phyloP scores from a whole-genome alignment of 1,284 basidiomycete genomes.

The Gymnopus androsaceus region DNA sequence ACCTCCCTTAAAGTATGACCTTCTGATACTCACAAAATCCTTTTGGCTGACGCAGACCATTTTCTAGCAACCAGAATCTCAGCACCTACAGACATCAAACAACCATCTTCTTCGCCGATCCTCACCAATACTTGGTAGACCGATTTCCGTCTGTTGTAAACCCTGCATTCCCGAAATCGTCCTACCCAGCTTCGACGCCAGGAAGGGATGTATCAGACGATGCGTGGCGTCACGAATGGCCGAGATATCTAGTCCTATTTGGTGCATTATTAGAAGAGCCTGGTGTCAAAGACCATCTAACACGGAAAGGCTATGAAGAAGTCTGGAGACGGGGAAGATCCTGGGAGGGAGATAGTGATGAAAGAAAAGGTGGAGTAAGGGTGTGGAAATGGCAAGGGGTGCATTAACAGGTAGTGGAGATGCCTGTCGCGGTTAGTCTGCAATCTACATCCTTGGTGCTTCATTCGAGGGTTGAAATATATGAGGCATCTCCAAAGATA shows the following conservation, averaged over 20 bases:
- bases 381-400: constrained; percentile 54
- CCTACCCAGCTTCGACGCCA: constrained; percentile 57
- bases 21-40: not conserved
- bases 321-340: constrained; percentile 68
- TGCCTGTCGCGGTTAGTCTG: too few relatives aligned
- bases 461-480: too few relatives aligned
- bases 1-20: constrained; percentile 76
- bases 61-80: constrained; percentile 49
- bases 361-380: constrained; percentile 76
- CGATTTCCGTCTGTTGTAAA: constrained; percentile 71
- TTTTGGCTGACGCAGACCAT: constrained; percentile 10
- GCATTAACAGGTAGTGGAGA: not conserved
- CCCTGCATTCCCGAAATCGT: constrained; percentile 64
- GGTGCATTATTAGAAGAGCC: constrained; percentile 63
- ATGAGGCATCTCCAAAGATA: too few relatives aligned
- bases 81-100: constrained; percentile 79
- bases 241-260: constrained; percentile 80
- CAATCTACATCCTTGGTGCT: too few relatives aligned
- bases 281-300: constrained; percentile 53
- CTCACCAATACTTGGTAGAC: constrained; percentile 62
- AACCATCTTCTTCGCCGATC: constrained; percentile 79
- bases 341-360: constrained; percentile 84
- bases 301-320: constrained; percentile 64
- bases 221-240: constrained; percentile 76
- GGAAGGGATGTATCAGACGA: constrained; percentile 33